Base-by-base conservation (phyloP, 306 rosid species). In the Herpetospermum pedunculosum region DNA sequence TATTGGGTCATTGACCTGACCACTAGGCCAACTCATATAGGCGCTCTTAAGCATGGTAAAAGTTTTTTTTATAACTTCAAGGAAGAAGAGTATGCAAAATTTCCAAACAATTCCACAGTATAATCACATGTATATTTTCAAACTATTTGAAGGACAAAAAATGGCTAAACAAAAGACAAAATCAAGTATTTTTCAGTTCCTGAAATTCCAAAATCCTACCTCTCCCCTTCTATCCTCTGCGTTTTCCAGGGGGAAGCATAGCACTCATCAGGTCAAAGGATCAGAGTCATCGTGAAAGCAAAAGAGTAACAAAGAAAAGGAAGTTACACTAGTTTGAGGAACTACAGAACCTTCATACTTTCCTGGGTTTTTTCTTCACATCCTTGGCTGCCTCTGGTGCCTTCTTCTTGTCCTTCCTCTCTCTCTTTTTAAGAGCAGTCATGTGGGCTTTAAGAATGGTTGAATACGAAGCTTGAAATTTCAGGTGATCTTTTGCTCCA, bases 401-500 rank as follows among this genome's bases (percentile, higher is more conserved):
- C 74, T 92, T 92, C 78, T 95, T 95, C 90, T 85, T 95, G 75
- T 95, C 96, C 83, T 95, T 95, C 80, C 99, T 89, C 80, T 95
- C 97, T 77, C 97, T 90, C 87, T 89, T 95, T 84, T 95, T 95
- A 41, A 95, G 79, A 76, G 97, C 87, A 60, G 99, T 95, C 99
- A 95, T 95, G 83, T 85, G 99, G 50, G 96, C 99, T 87, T 89
- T 95, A 6, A 95, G 81, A 76, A 95, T 89, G 58, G 97, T 92
- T 43, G 99, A 97, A 62, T 95, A 95, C 25, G 99, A 95, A 75
- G 97, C 92, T 86, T 95, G 99, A 81, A 95, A 95, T 70, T 91
- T 97, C 83, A 77, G 89, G 79, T 95, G 97, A 80, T 95, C 99
- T 90, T 89, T 95, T 9, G 83, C 85, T 34, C 99, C 97, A 83